Percentiles rank a stretch among this genome's conserved stretches.
Evolutionary conservation across 2,329 filamentous ascomycete species (phyloP).

Genomic region (Aureobasidium sp.): DNA sequence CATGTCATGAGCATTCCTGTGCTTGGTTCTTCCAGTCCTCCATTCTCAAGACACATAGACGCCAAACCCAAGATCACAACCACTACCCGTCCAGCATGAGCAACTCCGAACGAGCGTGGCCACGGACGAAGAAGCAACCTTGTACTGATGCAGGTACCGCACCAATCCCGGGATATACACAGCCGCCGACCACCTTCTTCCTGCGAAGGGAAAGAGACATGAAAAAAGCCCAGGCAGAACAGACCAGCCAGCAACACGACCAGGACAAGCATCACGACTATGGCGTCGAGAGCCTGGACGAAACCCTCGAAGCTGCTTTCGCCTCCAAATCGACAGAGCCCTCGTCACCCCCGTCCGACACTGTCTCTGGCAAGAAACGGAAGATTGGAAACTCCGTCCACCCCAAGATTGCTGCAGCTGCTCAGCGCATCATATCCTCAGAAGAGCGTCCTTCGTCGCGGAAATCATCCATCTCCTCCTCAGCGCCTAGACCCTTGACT

Average conservation of each 20-base stretch:
- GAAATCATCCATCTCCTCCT: slow-evolving; percentile 18
- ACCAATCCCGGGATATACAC: slow-evolving; percentile 22
- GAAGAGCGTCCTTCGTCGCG: slow-evolving; percentile 18
- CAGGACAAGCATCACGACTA: slow-evolving; percentile 43
- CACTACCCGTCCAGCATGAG: neutral
- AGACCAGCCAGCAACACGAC: slow-evolving; percentile 19
- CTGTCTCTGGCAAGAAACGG: slow-evolving; percentile 20
- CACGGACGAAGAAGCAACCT: neutral
- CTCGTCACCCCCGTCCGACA: slow-evolving; percentile 16
- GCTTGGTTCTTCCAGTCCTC: too few species aligned
- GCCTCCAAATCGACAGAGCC: slow-evolving; percentile 22
- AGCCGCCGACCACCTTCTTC: slow-evolving; percentile 51
- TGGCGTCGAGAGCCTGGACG: slow-evolving; percentile 50
- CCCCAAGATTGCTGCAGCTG: slow-evolving; percentile 26
- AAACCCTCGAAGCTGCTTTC: slow-evolving; percentile 40
- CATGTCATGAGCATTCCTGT: neutral
- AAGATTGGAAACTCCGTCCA: slow-evolving; percentile 29
- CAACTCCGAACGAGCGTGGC: neutral
- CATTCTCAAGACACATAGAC: neutral
- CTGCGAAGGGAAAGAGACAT: slow-evolving; percentile 46
- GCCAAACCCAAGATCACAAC: neutral
- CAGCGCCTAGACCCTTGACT: slow-evolving; percentile 19
- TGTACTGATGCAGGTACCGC: slow-evolving; percentile 12
- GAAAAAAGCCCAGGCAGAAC: slow-evolving; percentile 27
- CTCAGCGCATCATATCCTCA: slow-evolving; percentile 28